Evolutionary conservation across 169 alveolate genomes (phyloP), one percentile per base, ranked within the genome.

Genomic region (Cryptosporidium canis): DNA sequence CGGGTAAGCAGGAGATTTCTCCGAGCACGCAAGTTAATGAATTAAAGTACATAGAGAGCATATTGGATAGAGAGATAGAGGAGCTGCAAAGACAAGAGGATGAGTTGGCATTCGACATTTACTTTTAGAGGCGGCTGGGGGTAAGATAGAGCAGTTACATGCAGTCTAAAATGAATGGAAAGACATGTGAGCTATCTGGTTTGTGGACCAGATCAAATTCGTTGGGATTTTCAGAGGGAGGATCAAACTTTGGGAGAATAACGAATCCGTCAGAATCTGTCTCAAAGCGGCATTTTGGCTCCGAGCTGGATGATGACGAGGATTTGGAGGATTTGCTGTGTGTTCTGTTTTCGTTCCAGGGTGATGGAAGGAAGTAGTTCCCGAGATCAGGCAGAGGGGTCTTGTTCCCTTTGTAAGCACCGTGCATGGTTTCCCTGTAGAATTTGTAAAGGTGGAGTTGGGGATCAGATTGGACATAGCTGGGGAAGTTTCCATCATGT

Each of bases 351-450:
- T 18, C 51, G 18, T 3, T 27, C 87, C 87, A 77, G 37, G 87
- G 87, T 4, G 87, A 77, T 24, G 87, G 87, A 16, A 56, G 16
- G 31, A 56, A 55, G 27, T 43, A 29, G 37, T 39, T 41, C 11
- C 87, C 87, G 37, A 77, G 37, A 18, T 77, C 87, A 11, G 87
- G 87, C 9, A 77, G 64, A n/a, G 87, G 87, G 3, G 87, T 77
- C 11, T 77, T 77, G 27, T 77, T 56, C 0, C 87, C 87, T 43
- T 77, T 77, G 45, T 77, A 58, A 9, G 71, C 71, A n/a, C 77
- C 87, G 41, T 77, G 87, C 72, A 77, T 58, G 3, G 87, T 77
- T 37, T 77, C 87, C 39, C 87, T 77, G 45, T 77, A 77, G 21
- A 58, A 77, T 43, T 77, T 77, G 27, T 77, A 77, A 27, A 77